Percentiles rank a stretch among this genome's conserved stretches.
phyloP scores from a whole-genome alignment of 1,284 basidiomycete species.

The Moesziomyces sp. region DNA sequence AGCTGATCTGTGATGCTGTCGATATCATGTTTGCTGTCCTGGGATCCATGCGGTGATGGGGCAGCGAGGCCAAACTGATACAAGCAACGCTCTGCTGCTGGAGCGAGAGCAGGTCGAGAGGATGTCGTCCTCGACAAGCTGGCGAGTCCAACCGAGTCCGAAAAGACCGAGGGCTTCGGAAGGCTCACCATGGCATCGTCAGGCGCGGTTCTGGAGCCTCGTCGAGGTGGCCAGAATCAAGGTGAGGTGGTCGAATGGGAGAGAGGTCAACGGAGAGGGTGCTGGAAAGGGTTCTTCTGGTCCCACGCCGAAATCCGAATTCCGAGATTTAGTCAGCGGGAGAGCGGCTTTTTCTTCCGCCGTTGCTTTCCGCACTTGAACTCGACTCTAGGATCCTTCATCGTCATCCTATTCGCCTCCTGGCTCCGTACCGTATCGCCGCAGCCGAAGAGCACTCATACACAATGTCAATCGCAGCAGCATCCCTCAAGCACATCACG shows the following conservation, averaged over 20 bases:
- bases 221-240: background rate
- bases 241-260: background rate
- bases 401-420: too few relatives aligned
- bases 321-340: conserved; percentile 12
- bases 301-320: conserved; percentile 11
- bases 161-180: background rate
- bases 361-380: too few relatives aligned
- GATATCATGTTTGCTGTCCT: background rate
- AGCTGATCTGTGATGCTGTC: background rate
- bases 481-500: conserved; percentile 49
- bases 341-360: conserved; percentile 23
- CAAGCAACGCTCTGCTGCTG: background rate
- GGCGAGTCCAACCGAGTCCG: background rate
- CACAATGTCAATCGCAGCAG: conserved; percentile 40
- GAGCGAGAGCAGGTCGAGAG: background rate
- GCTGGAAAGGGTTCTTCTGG: conserved; percentile 4
- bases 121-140: background rate
- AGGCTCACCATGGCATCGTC: background rate
- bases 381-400: too few relatives aligned
- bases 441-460: background rate
- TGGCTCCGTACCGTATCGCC: background rate
- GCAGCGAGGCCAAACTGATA: conserved; percentile 16
- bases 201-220: background rate
- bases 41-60: conserved; percentile 1
- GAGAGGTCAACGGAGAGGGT: background rate